Evolutionary conservation across 495 filamentous ascomycete species (phyloP).

Genomic region (Aspergillus hancockii): DNA sequence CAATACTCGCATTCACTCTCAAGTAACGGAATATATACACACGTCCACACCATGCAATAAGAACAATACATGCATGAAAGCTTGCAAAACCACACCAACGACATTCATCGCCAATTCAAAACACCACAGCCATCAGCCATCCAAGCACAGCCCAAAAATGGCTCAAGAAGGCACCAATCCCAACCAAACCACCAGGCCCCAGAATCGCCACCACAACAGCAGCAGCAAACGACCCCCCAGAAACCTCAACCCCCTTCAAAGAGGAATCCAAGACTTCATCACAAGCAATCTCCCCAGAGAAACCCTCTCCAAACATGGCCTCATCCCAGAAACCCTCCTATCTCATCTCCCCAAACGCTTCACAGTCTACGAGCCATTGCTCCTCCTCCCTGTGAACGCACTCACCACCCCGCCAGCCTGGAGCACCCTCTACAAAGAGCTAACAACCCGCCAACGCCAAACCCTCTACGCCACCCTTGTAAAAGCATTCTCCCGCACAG

Average conservation of each 20-base stretch:
- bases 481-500: conserved; percentile 34
- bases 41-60: not conserved
- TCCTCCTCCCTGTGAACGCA: conserved; percentile 63
- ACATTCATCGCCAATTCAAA: too few relatives aligned
- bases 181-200: not conserved
- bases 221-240: conserved; percentile 15
- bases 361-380: conserved; percentile 68
- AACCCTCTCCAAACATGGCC: conserved; percentile 14
- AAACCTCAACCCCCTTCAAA: conserved; percentile 32
- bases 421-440: conserved; percentile 40
- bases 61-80: not conserved
- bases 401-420: conserved; percentile 51
- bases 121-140: too few relatives aligned
- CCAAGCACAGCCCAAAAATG: not conserved
- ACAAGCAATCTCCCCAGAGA: conserved; percentile 19
- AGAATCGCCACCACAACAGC: not conserved
- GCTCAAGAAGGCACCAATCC: not conserved
- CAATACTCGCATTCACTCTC: too few relatives aligned
- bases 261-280: conserved; percentile 34
- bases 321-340: conserved; percentile 22
- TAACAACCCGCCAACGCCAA: conserved; percentile 29
- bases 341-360: conserved; percentile 60
- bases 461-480: conserved; percentile 53
- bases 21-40: too few relatives aligned
- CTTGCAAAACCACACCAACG: too few relatives aligned